These are phyloP conservation scores for Crassisporium funariophilum DNA, from an alignment of 768 basidiomycete genomes.

Conservation along the genomic window DNA sequence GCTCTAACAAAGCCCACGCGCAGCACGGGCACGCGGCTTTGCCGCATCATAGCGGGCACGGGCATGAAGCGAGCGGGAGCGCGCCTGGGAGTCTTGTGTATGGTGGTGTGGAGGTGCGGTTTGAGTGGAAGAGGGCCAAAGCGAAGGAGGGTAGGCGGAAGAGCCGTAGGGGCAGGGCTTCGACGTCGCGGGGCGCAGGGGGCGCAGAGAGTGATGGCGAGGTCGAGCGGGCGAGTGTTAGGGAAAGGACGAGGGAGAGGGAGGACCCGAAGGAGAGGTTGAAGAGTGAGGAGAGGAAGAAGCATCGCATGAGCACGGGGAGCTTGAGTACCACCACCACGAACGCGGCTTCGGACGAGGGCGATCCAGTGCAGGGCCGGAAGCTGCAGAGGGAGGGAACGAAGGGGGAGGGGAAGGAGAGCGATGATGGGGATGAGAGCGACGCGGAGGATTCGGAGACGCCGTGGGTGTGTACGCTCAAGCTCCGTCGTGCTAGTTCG, in stretches of 20 bases:
- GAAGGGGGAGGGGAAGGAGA: slow-evolving; percentile 11
- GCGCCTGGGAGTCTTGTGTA: slow-evolving; percentile 21
- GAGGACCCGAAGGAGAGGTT: slow-evolving; percentile 27
- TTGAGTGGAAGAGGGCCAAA: slow-evolving; percentile 75
- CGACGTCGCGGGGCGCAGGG: slow-evolving; percentile 14
- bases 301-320: slow-evolving; percentile 39
- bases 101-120: slow-evolving; percentile 65
- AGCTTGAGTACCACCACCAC: slow-evolving; percentile 28
- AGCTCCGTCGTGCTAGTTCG: slow-evolving; percentile 50
- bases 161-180: slow-evolving; percentile 15
- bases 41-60: too few relatives aligned
- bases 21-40: too few relatives aligned
- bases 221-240: slow-evolving; percentile 46
- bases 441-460: slow-evolving; percentile 97
- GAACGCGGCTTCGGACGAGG: slow-evolving; percentile 33
- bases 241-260: slow-evolving; percentile 63
- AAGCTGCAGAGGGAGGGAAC: slow-evolving; percentile 13
- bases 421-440: slow-evolving; percentile 74
- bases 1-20: slow-evolving; percentile 24
- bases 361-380: slow-evolving; percentile 17
- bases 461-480: slow-evolving; percentile 90
- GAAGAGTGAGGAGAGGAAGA: slow-evolving; percentile 22
- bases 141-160: slow-evolving; percentile 28
- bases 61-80: slow-evolving; percentile 9
- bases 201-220: slow-evolving; percentile 22